phyloP scores from a whole-genome alignment of 1,284 basidiomycete species.

The Irpex rosettiformis region DNA sequence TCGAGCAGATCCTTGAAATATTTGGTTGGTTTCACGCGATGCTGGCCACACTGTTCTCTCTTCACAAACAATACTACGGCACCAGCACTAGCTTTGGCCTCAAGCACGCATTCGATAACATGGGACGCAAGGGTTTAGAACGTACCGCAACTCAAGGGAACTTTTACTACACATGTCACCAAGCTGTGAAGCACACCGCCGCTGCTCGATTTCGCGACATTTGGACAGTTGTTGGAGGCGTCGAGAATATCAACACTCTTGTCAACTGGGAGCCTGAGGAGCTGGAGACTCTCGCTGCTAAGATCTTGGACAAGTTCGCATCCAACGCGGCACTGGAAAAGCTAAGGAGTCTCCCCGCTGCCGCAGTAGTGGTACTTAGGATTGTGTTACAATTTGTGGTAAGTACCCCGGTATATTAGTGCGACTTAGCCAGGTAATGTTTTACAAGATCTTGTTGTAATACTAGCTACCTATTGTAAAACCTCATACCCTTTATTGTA shows the following conservation, averaged over 20 bases:
- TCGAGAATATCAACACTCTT: constrained; percentile 22
- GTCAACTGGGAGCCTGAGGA: constrained; percentile 19
- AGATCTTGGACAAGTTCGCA: constrained; percentile 2
- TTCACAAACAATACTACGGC: constrained; percentile 22
- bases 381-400: too few relatives aligned
- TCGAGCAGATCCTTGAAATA: constrained; percentile 19
- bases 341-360: constrained; percentile 15
- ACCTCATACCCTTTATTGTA: too few relatives aligned
- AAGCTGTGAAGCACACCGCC: constrained; percentile 27
- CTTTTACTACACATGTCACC: constrained; percentile 31
- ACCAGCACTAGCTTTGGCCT: constrained; percentile 15
- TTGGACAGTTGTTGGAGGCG: constrained; percentile 22
- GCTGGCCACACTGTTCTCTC: constrained; percentile 17
- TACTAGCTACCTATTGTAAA: too few relatives aligned
- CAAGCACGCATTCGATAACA: constrained; percentile 13
- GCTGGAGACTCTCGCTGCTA: constrained; percentile 19
- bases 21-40: constrained; percentile 25
- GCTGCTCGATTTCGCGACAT: constrained; percentile 29
- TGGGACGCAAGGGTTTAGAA: constrained; percentile 16
- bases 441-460: too few relatives aligned
- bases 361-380: too few relatives aligned
- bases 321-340: constrained; percentile 2
- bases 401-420: too few relatives aligned
- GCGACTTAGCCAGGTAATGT: too few relatives aligned
- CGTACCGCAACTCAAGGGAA: constrained; percentile 5